Percentiles rank a stretch among this genome's conserved stretches.
Conservation (phyloP, 495 filamentous ascomycete species). For the Aspergillus bertholletiae region DNA sequence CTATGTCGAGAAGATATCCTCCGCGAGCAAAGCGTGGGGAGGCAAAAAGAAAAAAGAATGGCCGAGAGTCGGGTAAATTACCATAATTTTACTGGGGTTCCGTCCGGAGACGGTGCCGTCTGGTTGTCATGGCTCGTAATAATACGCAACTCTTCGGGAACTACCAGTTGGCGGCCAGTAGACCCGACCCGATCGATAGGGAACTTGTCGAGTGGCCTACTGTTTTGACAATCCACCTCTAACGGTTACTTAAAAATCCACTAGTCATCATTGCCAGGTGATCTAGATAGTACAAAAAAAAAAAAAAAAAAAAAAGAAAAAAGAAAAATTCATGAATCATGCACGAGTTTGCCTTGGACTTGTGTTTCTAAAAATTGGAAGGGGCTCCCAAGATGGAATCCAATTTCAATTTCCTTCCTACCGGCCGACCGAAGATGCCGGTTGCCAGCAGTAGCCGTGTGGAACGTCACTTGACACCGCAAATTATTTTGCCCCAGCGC, state of each 20-base stretch:
- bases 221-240: background rate
- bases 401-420: conserved; percentile 4
- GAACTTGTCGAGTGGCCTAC: background rate
- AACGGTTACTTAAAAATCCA: background rate
- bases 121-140: background rate
- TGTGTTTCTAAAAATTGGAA: too few species aligned
- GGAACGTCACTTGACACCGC: conserved; percentile 20
- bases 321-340: too few species aligned
- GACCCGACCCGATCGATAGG: conserved; percentile 6
- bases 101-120: background rate
- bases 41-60: background rate
- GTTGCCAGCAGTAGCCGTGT: conserved; percentile 23
- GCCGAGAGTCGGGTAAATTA: conserved; percentile 7
- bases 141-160: conserved; percentile 2
- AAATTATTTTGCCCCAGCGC: conserved; percentile 1
- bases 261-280: too few species aligned
- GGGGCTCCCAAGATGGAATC: background rate
- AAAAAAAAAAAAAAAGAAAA: too few species aligned
- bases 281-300: too few species aligned
- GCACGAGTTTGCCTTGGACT: too few species aligned
- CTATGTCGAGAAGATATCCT: too few species aligned
- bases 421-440: conserved; percentile 21
- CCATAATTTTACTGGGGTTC: conserved; percentile 1
- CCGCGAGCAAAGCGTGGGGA: too few species aligned
- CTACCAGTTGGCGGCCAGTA: conserved; percentile 1